These are phyloP conservation scores for Anisodus acutangulus DNA, from an alignment of 257 asterid genomes.

Conservation along the genomic window DNA sequence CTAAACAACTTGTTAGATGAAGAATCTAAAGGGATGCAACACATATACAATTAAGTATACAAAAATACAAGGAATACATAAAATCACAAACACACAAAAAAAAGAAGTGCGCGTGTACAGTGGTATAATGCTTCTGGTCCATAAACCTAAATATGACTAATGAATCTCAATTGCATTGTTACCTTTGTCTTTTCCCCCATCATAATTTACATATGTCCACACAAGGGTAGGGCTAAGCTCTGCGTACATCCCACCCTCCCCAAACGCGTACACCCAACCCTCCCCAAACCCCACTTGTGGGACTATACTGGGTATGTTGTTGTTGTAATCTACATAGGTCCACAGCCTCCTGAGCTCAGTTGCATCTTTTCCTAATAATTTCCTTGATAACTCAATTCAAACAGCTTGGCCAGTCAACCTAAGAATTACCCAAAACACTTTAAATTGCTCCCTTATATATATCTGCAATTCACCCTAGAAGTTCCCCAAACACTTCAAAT, in stretches of 20 bases:
- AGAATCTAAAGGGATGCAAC: no score
- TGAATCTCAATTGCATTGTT: not conserved
- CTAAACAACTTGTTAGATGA: no score
- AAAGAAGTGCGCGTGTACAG: no score
- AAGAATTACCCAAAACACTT: not conserved
- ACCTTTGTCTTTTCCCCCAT: not conserved
- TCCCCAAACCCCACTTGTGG: no score
- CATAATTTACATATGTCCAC: not conserved
- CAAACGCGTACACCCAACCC: no score
- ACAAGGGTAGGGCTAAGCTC: no score
- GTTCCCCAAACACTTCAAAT: not conserved
- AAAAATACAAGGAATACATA: no score
- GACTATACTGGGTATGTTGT: no score
- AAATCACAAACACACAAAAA: no score
- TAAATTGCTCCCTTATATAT: not conserved
- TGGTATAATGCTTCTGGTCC: not conserved
- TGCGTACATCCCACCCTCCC: no score
- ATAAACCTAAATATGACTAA: not conserved
- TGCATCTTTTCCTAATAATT: not conserved
- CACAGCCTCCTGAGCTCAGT: not conserved
- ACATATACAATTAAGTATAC: no score
- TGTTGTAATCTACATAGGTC: not conserved
- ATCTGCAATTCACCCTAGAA: not conserved
- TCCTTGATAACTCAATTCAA: not conserved
- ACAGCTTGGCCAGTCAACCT: not conserved